A percentile compares a stretch with the other conserved stretches of the same genome.
phyloP scores from a whole-genome alignment of 352 stramenopile genomes.

The Pythium utonaiense region DNA sequence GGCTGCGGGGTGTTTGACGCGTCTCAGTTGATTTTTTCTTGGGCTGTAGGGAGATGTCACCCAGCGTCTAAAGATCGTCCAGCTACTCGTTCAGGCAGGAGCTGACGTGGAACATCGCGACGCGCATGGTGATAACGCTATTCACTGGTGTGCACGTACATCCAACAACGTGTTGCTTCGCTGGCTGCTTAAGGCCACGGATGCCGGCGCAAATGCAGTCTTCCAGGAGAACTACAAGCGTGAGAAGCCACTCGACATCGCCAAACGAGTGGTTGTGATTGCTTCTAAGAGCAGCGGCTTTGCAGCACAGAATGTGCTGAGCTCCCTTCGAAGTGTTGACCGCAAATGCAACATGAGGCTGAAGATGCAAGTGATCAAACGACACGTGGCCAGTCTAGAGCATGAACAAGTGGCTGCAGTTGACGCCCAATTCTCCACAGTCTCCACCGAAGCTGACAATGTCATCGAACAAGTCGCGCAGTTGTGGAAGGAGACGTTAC shows the following conservation, averaged over 20 bases:
- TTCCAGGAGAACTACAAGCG: slow-evolving; percentile 52
- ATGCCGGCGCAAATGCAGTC: slow-evolving; percentile 42
- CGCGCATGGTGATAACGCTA: slow-evolving; percentile 53
- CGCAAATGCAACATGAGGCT: slow-evolving; percentile 53
- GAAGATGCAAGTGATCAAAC: slow-evolving; percentile 55
- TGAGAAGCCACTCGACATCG: slow-evolving; percentile 59
- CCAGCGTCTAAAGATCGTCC: slow-evolving; percentile 45
- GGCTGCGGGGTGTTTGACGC: too few relatives aligned
- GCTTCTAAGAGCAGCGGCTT: slow-evolving; percentile 24
- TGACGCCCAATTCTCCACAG: slow-evolving; percentile 30
- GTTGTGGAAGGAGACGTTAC: slow-evolving; percentile 35
- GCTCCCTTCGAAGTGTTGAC: slow-evolving; percentile 43
- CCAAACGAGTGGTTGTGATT: slow-evolving; percentile 32
- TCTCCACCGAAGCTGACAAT: slow-evolving; percentile 27
- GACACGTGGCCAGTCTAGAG: slow-evolving; percentile 24
- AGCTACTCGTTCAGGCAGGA: slow-evolving; percentile 42
- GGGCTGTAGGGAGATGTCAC: slow-evolving; percentile 28
- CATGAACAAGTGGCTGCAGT: slow-evolving; percentile 7
- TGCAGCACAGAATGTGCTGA: slow-evolving; percentile 28
- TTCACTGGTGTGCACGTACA: slow-evolving; percentile 68
- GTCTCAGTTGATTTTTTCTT: background rate
- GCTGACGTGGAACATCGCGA: slow-evolving; percentile 43
- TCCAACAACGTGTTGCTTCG: slow-evolving; percentile 47
- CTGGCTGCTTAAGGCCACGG: slow-evolving; percentile 54
- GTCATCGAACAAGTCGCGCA: slow-evolving; percentile 29